Base-by-base conservation (phyloP, 352 stramenopile genomes). In the Phytophthora europaea region DNA sequence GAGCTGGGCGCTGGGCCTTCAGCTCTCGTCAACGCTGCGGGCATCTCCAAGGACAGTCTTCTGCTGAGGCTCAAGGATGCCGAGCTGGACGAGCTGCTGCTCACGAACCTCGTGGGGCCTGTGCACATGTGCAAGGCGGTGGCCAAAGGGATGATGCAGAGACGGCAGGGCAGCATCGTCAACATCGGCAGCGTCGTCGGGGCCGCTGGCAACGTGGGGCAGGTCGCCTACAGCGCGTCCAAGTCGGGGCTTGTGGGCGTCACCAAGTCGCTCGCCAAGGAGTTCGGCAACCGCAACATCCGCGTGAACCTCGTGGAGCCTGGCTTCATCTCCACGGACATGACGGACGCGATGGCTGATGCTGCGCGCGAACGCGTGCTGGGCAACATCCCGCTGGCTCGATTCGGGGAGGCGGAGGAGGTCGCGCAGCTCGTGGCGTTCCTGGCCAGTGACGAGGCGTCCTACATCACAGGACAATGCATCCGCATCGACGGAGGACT, bases 291-390 rank as follows among this genome's bases (percentile, higher is more conserved):
- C 53, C 86, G 89, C 26, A 91, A 93, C 57, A 94, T 97, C 65
- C 87, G 91, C 31, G 90, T 97, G 26, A 97, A 97, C 68, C 73
- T 97, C 15, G 88, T 97, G 2, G 91, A 96, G 69, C 91, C 91
- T 1, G 91, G 91, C 10, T 97, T 94, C 75, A 91, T 97, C 50
- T 63, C 71, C 12, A 97, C 91, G 0, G 85, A 93, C 65, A 97
- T 97, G 90, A 96, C 89, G 6, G 75, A 78, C 7, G 51, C 74
- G 0, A 90, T 96, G 87, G 64, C 74, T 0, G 76, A 87, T 4
- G 72, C 76, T 26, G 84, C 87, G n/a, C 78, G 75, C 36, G 77
- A 88, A 0, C 79, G 76, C 4, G 76, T 89, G 8, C 65, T 92
- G 12, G 53, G 68, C 7, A 89, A 78, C 54, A 88, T 94, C 50